Conservation (phyloP, 139 green algal genomes). For the Chlorella ohadii region DNA sequence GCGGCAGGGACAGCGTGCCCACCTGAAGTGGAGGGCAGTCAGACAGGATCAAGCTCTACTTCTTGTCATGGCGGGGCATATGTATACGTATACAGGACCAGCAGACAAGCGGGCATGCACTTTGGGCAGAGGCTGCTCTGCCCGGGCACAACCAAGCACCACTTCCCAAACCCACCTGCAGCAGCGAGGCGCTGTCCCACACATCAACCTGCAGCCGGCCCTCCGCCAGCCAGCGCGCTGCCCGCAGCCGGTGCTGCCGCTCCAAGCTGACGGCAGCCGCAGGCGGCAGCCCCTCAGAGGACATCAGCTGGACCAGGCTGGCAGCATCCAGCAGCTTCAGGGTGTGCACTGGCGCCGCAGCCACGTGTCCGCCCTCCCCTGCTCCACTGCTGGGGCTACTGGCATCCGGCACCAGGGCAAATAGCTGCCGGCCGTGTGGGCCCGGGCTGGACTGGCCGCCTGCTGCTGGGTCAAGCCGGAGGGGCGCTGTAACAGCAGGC, state of each 20-base stretch:
- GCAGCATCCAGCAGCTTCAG: constrained; percentile 25
- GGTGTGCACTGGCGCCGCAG: neutral
- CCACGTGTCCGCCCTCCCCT: too few relatives aligned
- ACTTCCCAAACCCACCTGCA: constrained; percentile 11
- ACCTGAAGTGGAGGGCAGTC: constrained; percentile 6
- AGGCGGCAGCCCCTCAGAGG: neutral
- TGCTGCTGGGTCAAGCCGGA: constrained; percentile 1
- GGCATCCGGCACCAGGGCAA: constrained; percentile 20
- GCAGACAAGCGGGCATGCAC: too few relatives aligned
- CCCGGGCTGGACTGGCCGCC: neutral
- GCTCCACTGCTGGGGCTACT: neutral
- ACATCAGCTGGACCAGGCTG: constrained; percentile 10
- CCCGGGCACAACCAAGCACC: too few relatives aligned
- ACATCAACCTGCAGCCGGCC: constrained; percentile 31
- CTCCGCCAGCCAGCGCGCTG: constrained; percentile 11
- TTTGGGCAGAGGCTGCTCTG: too few relatives aligned
- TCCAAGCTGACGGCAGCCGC: neutral
- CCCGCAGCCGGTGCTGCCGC: constrained; percentile 21
- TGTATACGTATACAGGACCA: too few relatives aligned
- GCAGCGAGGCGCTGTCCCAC: constrained; percentile 19
- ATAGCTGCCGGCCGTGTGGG: neutral
- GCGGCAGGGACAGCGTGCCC: constrained; percentile 6
- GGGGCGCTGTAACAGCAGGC: constrained; percentile 4
- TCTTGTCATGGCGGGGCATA: too few relatives aligned
- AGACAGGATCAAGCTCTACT: too few relatives aligned